Evolutionary conservation across 129 eudicot genomes (phyloP).

Genomic region (Gnaphalium uliginosum): DNA sequence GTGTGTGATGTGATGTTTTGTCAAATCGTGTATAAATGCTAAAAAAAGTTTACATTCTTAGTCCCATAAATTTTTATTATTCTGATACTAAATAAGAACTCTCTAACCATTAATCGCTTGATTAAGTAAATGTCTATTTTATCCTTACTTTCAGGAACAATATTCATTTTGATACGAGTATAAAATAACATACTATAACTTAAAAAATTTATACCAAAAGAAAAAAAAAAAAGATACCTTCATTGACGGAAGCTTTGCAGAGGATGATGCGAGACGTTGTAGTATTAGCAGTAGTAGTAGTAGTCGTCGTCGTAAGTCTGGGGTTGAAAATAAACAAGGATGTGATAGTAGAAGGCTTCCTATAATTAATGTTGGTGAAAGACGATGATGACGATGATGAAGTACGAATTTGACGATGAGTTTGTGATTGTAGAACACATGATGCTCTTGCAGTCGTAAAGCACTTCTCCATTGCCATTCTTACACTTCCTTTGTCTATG

Average conservation of each 20-base stretch:
- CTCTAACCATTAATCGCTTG: no score
- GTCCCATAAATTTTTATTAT: no score
- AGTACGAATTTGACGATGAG: constrained; percentile 23
- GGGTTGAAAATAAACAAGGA: constrained; percentile 20
- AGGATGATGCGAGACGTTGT: constrained; percentile 23
- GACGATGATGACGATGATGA: neutral
- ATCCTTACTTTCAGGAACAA: no score
- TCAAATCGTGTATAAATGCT: no score
- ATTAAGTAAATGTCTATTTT: no score
- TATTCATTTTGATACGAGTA: no score
- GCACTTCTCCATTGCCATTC: constrained; percentile 41
- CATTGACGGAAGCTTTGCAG: constrained; percentile 45
- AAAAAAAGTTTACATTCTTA: no score
- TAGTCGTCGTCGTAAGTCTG: neutral
- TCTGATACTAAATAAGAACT: no score
- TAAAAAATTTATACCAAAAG: neutral
- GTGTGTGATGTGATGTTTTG: no score
- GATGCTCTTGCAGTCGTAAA: constrained; percentile 32
- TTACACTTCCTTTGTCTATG: neutral
- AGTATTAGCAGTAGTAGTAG: neutral
- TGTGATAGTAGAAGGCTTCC: neutral
- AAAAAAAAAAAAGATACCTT: constrained; percentile 35
- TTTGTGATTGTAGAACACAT: constrained; percentile 27
- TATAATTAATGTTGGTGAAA: neutral
- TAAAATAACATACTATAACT: no score